phyloP scores from a whole-genome alignment of 257 asterid genomes.

The Fraxinus anomala region DNA sequence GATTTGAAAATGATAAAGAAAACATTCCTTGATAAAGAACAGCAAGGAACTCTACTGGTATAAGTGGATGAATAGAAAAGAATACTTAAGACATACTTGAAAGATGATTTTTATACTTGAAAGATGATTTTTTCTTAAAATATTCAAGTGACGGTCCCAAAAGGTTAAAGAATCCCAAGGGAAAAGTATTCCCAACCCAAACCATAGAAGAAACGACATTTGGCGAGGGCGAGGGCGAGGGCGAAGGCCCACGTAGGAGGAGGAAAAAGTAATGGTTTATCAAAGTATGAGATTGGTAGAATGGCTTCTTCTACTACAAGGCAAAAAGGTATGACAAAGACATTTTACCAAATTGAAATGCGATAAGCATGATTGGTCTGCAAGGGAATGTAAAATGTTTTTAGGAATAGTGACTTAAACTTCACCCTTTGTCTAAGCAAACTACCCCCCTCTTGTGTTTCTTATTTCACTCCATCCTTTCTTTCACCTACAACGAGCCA shows the following conservation, averaged over 20 bases:
- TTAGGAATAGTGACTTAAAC: slow-evolving; percentile 43
- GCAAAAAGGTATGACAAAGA: slow-evolving; percentile 34
- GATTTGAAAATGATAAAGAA: no score
- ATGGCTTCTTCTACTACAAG: slow-evolving; percentile 35
- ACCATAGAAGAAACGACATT: background rate
- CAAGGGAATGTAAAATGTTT: slow-evolving; percentile 30
- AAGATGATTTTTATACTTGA: background rate
- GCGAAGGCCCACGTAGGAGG: background rate
- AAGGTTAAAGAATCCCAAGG: background rate
- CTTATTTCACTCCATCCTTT: slow-evolving; percentile 33
- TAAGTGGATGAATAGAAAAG: background rate
- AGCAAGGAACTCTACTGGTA: background rate
- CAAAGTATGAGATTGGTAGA: slow-evolving; percentile 33
- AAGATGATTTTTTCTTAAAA: background rate
- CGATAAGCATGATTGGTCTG: slow-evolving; percentile 34
- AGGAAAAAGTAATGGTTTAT: background rate
- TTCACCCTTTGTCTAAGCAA: slow-evolving; percentile 58
- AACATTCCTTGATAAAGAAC: no score
- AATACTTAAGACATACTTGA: background rate
- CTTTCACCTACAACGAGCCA: slow-evolving; percentile 44
- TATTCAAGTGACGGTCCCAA: background rate
- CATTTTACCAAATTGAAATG: slow-evolving; percentile 38
- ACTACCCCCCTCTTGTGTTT: slow-evolving; percentile 26
- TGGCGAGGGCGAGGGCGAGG: background rate
- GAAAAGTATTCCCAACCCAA: background rate